A percentile compares a stretch with the other conserved stretches of the same genome.
Conservation (phyloP, 176 grass and related monocot species). For the Oryza officinalis region DNA sequence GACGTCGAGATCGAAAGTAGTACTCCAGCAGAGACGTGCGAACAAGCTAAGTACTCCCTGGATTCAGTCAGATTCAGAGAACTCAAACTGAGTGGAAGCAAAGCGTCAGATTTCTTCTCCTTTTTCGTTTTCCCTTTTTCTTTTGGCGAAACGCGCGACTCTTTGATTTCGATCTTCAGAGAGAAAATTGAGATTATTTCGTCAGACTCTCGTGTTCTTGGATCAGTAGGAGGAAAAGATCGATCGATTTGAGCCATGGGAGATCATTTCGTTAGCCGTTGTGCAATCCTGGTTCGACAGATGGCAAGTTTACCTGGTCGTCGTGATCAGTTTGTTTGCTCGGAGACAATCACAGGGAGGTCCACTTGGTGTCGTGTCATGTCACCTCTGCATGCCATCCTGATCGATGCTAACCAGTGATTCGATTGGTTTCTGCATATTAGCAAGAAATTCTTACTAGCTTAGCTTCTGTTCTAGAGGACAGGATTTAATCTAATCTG, state of each 20-base stretch:
- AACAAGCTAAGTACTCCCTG: too few species aligned
- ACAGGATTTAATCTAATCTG: too few species aligned
- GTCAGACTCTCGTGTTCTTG: neutral
- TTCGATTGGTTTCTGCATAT: neutral
- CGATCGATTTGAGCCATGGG: too few species aligned
- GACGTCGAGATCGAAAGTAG: too few species aligned
- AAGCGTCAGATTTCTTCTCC: too few species aligned
- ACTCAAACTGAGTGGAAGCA: too few species aligned
- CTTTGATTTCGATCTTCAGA: neutral
- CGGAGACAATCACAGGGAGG: neutral
- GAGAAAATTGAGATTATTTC: neutral
- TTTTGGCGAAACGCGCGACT: neutral
- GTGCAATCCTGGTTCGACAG: slow-evolving; percentile 3
- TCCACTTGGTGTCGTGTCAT: neutral
- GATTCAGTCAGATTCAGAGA: too few species aligned
- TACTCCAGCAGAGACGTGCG: too few species aligned
- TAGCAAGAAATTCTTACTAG: too few species aligned
- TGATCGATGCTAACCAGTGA: too few species aligned
- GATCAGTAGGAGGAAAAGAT: neutral
- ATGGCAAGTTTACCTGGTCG: neutral
- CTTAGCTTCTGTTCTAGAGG: too few species aligned
- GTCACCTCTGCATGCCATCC: neutral
- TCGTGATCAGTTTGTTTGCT: neutral
- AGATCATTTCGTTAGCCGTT: neutral
- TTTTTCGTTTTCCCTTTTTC: neutral